Evolutionary conservation across 441 rosid genomes (phyloP).

Genomic region (Isatis lusitanica): DNA sequence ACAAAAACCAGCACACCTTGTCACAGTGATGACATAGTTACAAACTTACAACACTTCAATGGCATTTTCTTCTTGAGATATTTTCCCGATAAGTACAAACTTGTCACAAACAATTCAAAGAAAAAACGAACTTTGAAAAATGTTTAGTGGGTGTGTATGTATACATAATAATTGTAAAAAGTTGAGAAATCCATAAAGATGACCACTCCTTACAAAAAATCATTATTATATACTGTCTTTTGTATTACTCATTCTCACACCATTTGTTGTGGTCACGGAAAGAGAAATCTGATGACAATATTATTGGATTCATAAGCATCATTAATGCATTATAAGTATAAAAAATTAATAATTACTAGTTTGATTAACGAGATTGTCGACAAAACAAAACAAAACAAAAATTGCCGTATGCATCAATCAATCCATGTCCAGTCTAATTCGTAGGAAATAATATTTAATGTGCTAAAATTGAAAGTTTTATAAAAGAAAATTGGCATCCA

Average conservation of each 20-base stretch:
- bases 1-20: not conserved
- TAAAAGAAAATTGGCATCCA: not conserved
- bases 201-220: not conserved
- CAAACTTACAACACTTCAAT: not conserved
- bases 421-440: slow-evolving; percentile 20
- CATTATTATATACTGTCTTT: not conserved
- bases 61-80: not conserved
- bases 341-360: slow-evolving; percentile 10
- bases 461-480: not conserved
- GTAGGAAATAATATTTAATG: not conserved
- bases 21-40: not conserved
- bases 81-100: not conserved
- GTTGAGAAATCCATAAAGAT: slow-evolving; percentile 14
- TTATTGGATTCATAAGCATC: slow-evolving; percentile 24
- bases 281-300: slow-evolving; percentile 19
- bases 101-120: not conserved
- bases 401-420: slow-evolving; percentile 23
- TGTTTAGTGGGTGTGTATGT: slow-evolving; percentile 4
- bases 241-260: slow-evolving; percentile 6
- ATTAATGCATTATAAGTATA: not conserved
- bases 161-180: not conserved
- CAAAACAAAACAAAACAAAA: slow-evolving; percentile 11
- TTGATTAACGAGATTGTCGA: slow-evolving; percentile 18
- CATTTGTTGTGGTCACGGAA: slow-evolving; percentile 22
- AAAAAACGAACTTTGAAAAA: not conserved